A percentile compares a stretch with the other conserved stretches of the same genome.
Conservation (phyloP, 1,284 basidiomycete species). For the Fomitiporia mediterranea region DNA sequence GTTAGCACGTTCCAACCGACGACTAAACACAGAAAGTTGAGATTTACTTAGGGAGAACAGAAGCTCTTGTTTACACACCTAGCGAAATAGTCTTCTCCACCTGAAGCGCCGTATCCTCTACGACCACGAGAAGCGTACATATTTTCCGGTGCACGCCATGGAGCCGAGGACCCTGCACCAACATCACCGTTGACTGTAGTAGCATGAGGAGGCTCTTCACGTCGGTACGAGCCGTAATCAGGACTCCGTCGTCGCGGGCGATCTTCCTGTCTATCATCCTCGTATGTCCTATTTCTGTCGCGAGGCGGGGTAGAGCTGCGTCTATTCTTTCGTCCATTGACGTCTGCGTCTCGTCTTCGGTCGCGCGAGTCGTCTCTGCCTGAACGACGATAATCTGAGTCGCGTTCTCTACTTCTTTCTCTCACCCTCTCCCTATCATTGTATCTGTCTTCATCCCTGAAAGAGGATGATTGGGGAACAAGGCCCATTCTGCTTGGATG, state of each 20-base stretch:
- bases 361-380: conserved; percentile 14
- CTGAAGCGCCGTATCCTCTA: conserved; percentile 13
- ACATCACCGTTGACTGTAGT: background rate
- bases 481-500: conserved; percentile 60
- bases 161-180: conserved; percentile 15
- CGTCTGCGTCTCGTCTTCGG: background rate
- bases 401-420: conserved; percentile 5
- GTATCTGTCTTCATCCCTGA: conserved; percentile 12
- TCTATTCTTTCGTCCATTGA: background rate
- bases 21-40: conserved; percentile 42
- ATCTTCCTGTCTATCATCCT: background rate
- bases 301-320: background rate
- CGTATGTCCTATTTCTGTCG: background rate
- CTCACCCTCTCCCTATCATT: conserved; percentile 26
- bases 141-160: conserved; percentile 19
- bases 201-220: conserved; percentile 14
- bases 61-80: conserved; percentile 23
- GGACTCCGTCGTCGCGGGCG: conserved; percentile 15
- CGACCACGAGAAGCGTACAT: conserved; percentile 24
- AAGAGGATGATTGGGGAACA: conserved; percentile 38
- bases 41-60: conserved; percentile 2
- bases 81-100: conserved; percentile 27
- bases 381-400: conserved; percentile 13
- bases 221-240: conserved; percentile 22
- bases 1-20: conserved; percentile 66